Base-by-base conservation (phyloP, 106 monocot species). In the Allium sativum region DNA sequence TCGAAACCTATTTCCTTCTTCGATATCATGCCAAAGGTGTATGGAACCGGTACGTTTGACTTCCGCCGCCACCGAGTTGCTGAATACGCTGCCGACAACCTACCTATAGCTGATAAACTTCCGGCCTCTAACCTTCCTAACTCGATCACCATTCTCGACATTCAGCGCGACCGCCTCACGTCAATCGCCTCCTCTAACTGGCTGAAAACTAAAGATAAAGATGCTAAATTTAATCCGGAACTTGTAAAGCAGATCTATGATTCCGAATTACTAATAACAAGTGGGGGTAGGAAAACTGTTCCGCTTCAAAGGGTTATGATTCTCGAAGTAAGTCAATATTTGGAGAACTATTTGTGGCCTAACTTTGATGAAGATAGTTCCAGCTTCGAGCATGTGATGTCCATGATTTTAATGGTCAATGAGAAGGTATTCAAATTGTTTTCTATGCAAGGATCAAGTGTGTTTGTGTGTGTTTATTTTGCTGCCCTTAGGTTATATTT, bases 321-420 rank as follows among this genome's bases (percentile, higher is more conserved):
- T 17, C 79, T 98, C 42, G 98, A 98, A 72, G 98, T 98, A 17
- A 92, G 92, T 65, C 98, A 92, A 80, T 92, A 98, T 66, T 69
- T 92, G 78, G 98, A 92, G 83, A 98, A 98, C 67, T 92, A 88
- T 57, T 70, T 98, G 6, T 92, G 88, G 92, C 98, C 92, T 0
- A 82, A 98, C 72, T 92, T 98, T 42, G 74, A 92, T 66, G 72
- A 84, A 5, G 82, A 77, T 55, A 70, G 56, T 0, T 84, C 92
- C 9, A 85, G 81, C 0, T 98, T 88, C 12, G 98, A 98, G 82
- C 98, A 98, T 46, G 76, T 98, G 51, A 92, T 98, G 92, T 98
- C 98, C 18, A 92, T 98, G 80, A 79, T 98, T 40, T 78, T 98
- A 55, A 92, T 92, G 98, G 82, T 98, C 20, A 98, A 92, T 56